Evolutionary conservation across 257 asterid genomes (phyloP).

Genomic region (Linaria vulgaris): DNA sequence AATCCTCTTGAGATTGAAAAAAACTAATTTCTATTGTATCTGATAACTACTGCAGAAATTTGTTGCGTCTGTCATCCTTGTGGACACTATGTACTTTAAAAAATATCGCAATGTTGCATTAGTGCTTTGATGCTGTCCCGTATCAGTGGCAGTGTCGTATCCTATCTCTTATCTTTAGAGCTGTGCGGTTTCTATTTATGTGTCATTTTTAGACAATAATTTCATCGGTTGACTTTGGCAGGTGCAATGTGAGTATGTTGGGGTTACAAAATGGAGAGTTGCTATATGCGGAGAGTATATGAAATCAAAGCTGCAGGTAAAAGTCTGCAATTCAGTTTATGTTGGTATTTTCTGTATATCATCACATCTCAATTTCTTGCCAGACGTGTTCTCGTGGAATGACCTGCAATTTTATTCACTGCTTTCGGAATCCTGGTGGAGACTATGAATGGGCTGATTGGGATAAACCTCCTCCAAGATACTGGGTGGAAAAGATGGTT

Average conservation of each 20-base stretch:
- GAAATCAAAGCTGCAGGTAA: conserved; percentile 82
- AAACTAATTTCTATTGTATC: background rate
- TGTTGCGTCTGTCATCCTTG: background rate
- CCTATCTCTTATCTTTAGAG: no score
- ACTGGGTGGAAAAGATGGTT: conserved; percentile 76
- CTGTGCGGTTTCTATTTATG: conserved; percentile 20
- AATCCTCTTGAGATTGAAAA: conserved; percentile 1
- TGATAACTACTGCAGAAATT: background rate
- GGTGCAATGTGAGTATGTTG: conserved; percentile 84
- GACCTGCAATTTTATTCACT: conserved; percentile 93
- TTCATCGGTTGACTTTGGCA: conserved; percentile 27
- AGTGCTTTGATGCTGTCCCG: no score
- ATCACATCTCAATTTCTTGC: conserved; percentile 28
- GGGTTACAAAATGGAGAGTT: conserved; percentile 85
- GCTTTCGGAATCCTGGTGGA: conserved; percentile 92
- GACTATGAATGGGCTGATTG: conserved; percentile 99
- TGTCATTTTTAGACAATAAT: conserved; percentile 18
- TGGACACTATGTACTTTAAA: background rate
- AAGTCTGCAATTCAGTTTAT: conserved; percentile 2
- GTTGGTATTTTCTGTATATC: conserved; percentile 19
- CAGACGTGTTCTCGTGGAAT: conserved; percentile 90
- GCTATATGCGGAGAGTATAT: conserved; percentile 96
- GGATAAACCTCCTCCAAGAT: conserved; percentile 90
- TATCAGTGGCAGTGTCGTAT: no score
- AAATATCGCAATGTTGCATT: background rate